Conservation (phyloP, 1,284 basidiomycete genomes). For the Peniophora sp. region DNA sequence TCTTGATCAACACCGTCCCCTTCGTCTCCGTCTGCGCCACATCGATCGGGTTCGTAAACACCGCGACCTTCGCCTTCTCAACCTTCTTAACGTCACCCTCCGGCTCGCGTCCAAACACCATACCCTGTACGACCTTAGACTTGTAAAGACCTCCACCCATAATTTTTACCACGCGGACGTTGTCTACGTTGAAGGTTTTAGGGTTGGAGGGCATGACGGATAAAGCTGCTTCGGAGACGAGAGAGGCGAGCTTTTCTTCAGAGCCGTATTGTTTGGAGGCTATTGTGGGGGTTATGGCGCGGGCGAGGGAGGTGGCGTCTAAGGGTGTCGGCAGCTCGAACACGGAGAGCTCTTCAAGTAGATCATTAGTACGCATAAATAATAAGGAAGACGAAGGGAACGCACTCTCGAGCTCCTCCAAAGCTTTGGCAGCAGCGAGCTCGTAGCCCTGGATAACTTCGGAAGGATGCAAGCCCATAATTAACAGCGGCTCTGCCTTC, state of each 20-base stretch:
- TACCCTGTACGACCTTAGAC: constrained; percentile 90
- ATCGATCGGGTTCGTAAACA: constrained; percentile 91
- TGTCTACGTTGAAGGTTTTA: constrained; percentile 95
- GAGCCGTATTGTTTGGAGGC: constrained; percentile 97
- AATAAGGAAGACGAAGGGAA: constrained; percentile 12
- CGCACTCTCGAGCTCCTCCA: constrained; percentile 88
- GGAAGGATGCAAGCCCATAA: constrained; percentile 96
- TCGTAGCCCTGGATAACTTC: constrained; percentile 95
- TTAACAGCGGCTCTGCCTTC: constrained; percentile 86
- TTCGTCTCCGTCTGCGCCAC: constrained; percentile 98
- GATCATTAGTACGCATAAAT: constrained; percentile 5
- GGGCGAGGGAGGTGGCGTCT: constrained; percentile 67
- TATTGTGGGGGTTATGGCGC: constrained; percentile 85
- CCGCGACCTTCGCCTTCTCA: constrained; percentile 81
- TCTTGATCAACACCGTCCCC: constrained; percentile 95
- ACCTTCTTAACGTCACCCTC: constrained; percentile 86
- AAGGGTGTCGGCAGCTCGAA: constrained; percentile 72
- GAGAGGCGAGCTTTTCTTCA: constrained; percentile 75
- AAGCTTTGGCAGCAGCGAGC: constrained; percentile 81
- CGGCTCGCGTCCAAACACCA: constrained; percentile 96
- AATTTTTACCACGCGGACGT: constrained; percentile 97
- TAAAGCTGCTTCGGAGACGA: constrained; percentile 91
- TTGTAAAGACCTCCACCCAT: constrained; percentile 84
- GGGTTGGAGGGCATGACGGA: constrained; percentile 86
- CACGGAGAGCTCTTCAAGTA: constrained; percentile 48